Conservation (phyloP, 805 yeast species). For the Wickerhamomyces bovis region DNA sequence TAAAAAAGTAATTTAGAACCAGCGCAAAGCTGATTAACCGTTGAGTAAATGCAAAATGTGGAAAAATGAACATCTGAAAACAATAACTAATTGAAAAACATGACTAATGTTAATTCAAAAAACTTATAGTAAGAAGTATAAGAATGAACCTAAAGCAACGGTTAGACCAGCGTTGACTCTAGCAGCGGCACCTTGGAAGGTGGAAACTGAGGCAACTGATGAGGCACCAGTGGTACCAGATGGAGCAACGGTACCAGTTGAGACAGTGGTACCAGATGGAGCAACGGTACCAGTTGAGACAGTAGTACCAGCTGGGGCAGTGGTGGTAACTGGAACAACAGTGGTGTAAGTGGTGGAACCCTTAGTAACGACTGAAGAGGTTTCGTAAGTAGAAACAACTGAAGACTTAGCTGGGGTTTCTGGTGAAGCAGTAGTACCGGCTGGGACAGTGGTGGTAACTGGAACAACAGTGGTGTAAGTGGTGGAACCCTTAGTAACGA, state of each 20-base stretch:
- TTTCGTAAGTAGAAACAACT: constrained; percentile 7
- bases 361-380: constrained; percentile 3
- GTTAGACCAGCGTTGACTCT: constrained; percentile 20
- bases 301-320: not conserved
- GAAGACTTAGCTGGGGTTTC: constrained; percentile 10
- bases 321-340: constrained; percentile 4
- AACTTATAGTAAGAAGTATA: constrained; percentile 24
- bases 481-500: constrained; percentile 7
- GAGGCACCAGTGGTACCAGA: constrained; percentile 3
- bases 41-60: not conserved
- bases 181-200: constrained; percentile 18
- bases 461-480: constrained; percentile 2
- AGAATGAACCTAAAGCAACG: constrained; percentile 25
- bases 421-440: constrained; percentile 10
- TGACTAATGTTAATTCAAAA: not conserved
- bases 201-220: constrained; percentile 5
- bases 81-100: not conserved
- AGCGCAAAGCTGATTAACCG: constrained; percentile 1
- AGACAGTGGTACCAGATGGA: not conserved
- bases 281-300: constrained; percentile 9
- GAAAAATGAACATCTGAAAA: not conserved
- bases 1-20: not conserved
- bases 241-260: constrained; percentile 1
- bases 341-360: constrained; percentile 5
- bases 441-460: constrained; percentile 1